These are phyloP conservation scores for Populus hybrid DNA, from an alignment of 441 rosid species.

Conservation along the genomic window DNA sequence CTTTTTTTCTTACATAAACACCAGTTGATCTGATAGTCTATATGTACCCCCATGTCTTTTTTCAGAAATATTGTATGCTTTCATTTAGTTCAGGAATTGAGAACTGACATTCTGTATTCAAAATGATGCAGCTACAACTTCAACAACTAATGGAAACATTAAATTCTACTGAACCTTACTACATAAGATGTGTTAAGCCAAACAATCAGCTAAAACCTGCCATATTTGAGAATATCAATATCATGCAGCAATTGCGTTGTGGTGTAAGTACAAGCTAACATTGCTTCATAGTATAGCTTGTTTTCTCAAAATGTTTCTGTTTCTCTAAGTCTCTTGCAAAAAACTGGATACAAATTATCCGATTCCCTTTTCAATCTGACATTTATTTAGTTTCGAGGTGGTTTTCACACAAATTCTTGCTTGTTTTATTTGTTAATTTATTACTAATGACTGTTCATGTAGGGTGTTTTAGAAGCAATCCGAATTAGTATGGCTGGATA, in stretches of 20 bases:
- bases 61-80: neutral
- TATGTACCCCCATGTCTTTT: constrained; percentile 5
- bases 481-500: constrained; percentile 98
- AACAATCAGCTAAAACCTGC: constrained; percentile 92
- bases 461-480: constrained; percentile 99
- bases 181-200: constrained; percentile 97
- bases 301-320: neutral
- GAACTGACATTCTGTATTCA: constrained; percentile 23
- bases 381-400: constrained; percentile 3
- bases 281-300: neutral
- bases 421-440: neutral
- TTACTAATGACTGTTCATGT: constrained; percentile 27
- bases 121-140: constrained; percentile 80
- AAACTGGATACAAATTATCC: neutral
- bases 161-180: constrained; percentile 96
- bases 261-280: constrained; percentile 62
- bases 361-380: neutral
- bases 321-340: neutral
- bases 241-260: constrained; percentile 97
- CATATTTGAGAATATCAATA: constrained; percentile 88
- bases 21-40: neutral
- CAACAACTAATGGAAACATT: constrained; percentile 87
- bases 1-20: neutral
- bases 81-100: constrained; percentile 11
- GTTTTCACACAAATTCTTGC: constrained; percentile 5